Evolutionary conservation across 495 filamentous ascomycete genomes (phyloP).

Genomic region (Penicillium tannophilum): DNA sequence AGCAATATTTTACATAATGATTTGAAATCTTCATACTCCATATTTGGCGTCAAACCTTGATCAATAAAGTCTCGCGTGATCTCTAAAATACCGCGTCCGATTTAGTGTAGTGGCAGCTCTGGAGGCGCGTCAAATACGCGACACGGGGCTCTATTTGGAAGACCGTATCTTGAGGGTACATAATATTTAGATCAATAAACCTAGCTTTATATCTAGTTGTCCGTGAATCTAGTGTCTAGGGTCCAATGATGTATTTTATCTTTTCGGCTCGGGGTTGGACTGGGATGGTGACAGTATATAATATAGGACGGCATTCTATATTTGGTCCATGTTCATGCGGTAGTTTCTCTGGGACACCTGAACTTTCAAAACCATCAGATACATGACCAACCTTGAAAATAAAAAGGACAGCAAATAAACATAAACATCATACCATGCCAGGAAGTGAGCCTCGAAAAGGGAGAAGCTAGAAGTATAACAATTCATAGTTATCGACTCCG

Average conservation of each 20-base stretch:
- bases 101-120: neutral
- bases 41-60: neutral
- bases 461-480: neutral
- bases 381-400: no score
- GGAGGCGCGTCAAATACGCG: neutral
- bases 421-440: neutral
- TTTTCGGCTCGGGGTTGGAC: no score
- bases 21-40: neutral
- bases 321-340: no score
- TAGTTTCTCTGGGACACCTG: no score
- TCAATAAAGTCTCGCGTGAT: neutral
- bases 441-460: neutral
- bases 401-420: no score
- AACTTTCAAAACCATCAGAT: no score
- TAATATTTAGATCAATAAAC: neutral
- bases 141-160: neutral
- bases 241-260: no score
- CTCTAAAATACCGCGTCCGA: neutral
- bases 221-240: no score
- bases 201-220: no score
- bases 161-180: neutral
- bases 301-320: no score
- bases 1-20: neutral
- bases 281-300: no score
- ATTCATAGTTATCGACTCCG: slow-evolving; percentile 12